These are phyloP conservation scores for Scutellaria barbata DNA, from an alignment of 257 asterid species.

Conservation along the genomic window DNA sequence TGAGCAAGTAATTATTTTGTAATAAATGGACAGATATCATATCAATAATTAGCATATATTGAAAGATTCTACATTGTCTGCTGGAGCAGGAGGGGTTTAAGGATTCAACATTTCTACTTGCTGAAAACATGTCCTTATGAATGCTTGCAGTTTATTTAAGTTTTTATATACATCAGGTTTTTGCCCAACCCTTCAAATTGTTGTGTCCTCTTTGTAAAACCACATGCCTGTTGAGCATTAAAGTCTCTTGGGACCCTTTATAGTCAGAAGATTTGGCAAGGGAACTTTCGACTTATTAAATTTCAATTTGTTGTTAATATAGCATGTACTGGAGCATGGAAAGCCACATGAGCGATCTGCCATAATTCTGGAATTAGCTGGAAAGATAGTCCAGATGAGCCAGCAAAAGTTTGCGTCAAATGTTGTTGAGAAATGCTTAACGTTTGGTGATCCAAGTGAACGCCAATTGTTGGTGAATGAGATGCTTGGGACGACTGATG, in stretches of 20 bases:
- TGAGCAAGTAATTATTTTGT: not conserved
- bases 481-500: conserved; percentile 99
- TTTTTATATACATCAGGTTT: not conserved
- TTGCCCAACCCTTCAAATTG: not conserved
- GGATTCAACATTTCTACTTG: not conserved
- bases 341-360: conserved; percentile 86
- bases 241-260: conserved; percentile 13
- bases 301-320: conserved; percentile 16
- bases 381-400: conserved; percentile 95
- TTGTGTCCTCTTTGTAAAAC: conserved; percentile 14
- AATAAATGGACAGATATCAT: not conserved
- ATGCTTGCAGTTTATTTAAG: not conserved
- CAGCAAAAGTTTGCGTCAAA: conserved; percentile 99
- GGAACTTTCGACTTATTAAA: conserved; percentile 23
- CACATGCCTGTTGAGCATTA: not conserved
- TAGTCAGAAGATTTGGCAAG: not conserved
- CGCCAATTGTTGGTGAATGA: conserved; percentile 84
- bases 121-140: conserved; percentile 14
- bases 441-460: conserved; percentile 80
- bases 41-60: not conserved
- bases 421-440: conserved; percentile 92
- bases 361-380: conserved; percentile 87
- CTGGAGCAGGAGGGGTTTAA: not conserved
- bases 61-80: not conserved
- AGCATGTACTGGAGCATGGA: conserved; percentile 94